Conservation (phyloP, 208 protist genomes). For the Blechomonas ayalai region DNA sequence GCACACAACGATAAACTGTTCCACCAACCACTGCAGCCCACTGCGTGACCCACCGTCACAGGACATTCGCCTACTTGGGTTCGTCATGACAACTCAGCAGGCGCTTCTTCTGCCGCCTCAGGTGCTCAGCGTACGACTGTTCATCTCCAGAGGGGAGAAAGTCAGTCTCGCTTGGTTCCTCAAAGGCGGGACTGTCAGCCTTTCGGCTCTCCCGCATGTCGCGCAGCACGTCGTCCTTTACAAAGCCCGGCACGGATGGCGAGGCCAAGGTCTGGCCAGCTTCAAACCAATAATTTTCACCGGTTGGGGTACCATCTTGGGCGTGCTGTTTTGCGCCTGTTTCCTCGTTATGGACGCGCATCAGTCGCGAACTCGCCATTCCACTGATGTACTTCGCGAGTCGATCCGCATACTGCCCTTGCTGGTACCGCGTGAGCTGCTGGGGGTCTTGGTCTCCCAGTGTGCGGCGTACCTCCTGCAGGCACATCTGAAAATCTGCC, state of each 20-base stretch:
- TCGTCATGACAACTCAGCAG: conserved; percentile 17
- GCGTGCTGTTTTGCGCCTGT: conserved; percentile 40
- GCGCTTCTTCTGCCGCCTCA: conserved; percentile 38
- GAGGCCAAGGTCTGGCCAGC: conserved; percentile 56
- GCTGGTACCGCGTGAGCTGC: conserved; percentile 57
- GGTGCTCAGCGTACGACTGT: conserved; percentile 36
- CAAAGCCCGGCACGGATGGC: conserved; percentile 38
- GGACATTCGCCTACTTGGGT: conserved; percentile 1
- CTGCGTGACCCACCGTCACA: too few relatives aligned
- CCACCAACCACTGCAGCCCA: too few relatives aligned
- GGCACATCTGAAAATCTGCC: conserved; percentile 39
- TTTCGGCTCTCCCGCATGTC: conserved; percentile 57
- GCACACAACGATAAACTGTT: too few relatives aligned
- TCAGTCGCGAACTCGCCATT: conserved; percentile 41
- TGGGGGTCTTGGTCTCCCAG: conserved; percentile 55
- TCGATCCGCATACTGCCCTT: conserved; percentile 53
- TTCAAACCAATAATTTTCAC: conserved; percentile 86
- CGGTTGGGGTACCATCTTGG: conserved; percentile 70
- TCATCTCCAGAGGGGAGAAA: conserved; percentile 22
- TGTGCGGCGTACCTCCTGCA: conserved; percentile 49
- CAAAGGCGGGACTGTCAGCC: conserved; percentile 47
- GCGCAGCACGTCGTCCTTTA: conserved; percentile 74
- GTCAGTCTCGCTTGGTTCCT: conserved; percentile 30
- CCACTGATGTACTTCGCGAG: conserved; percentile 42
- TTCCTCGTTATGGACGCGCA: conserved; percentile 48